Percentiles rank a stretch among this genome's conserved stretches.
Evolutionary conservation across 257 asterid genomes (phyloP).

Genomic region (Solanum medicagineum): DNA sequence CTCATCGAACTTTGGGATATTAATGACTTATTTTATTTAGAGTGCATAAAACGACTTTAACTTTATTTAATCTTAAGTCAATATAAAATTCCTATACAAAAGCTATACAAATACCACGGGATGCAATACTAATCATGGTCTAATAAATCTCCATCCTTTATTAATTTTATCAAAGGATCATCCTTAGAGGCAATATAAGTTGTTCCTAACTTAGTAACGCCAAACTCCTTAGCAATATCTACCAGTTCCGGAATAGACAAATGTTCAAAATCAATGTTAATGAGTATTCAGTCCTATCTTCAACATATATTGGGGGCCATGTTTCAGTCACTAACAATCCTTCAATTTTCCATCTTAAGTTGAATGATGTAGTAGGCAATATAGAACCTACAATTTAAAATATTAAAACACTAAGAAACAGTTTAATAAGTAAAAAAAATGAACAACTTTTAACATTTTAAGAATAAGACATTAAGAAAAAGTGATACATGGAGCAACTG

Average conservation of each 20-base stretch:
- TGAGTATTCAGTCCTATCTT: not conserved
- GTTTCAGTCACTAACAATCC: not conserved
- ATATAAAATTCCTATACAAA: no score
- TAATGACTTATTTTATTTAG: no score
- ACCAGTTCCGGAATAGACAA: not conserved
- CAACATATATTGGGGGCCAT: not conserved
- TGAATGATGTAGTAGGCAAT: not conserved
- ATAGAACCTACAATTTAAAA: not conserved
- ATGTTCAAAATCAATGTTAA: not conserved
- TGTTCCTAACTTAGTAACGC: not conserved
- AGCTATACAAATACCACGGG: no score
- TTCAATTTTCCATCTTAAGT: not conserved
- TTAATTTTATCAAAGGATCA: not conserved
- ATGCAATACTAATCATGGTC: not conserved
- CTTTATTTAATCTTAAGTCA: no score
- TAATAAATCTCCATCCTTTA: not conserved
- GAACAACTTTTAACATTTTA: not conserved
- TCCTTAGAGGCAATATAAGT: not conserved
- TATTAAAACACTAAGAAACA: no score
- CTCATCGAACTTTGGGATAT: no score
- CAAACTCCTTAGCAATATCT: not conserved
- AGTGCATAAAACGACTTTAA: no score
- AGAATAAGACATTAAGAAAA: not conserved
- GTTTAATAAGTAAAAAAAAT: not conserved
- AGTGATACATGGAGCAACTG: no score